These are phyloP conservation scores for Theileria annulata DNA, from an alignment of 169 alveolate species.

Conservation along the genomic window DNA sequence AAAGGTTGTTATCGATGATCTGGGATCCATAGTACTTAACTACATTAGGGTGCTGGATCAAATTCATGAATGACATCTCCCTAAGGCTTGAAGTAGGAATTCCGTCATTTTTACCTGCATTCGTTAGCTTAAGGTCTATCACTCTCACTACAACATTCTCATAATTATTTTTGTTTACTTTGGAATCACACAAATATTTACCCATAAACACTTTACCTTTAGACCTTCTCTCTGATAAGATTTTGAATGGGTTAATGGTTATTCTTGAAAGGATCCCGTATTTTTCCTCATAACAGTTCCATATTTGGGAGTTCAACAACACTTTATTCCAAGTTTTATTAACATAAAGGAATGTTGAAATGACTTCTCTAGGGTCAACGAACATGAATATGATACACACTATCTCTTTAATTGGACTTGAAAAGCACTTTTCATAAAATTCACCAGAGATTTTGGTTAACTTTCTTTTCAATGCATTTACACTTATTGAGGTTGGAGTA, in stretches of 20 bases:
- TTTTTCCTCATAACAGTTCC: slow-evolving; percentile 17
- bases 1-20: slow-evolving; percentile 54
- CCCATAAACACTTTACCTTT: slow-evolving; percentile 14
- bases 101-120: slow-evolving; percentile 16
- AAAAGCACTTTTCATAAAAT: slow-evolving; percentile 15
- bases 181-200: neutral
- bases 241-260: slow-evolving; percentile 7
- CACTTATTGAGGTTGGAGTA: neutral
- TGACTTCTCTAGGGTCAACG: slow-evolving; percentile 10
- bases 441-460: neutral
- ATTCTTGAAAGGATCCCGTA: slow-evolving; percentile 20
- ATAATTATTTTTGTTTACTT: neutral
- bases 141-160: slow-evolving; percentile 13
- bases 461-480: neutral
- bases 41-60: slow-evolving; percentile 52
- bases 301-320: slow-evolving; percentile 3
- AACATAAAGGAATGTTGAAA: neutral
- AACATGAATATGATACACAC: slow-evolving; percentile 1
- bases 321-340: slow-evolving; percentile 6
- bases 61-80: slow-evolving; percentile 54
- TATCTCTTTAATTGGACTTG: neutral
- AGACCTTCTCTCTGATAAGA: slow-evolving; percentile 19
- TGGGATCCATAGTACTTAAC: slow-evolving; percentile 60
- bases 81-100: slow-evolving; percentile 17
- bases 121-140: slow-evolving; percentile 1